Evolutionary conservation across 495 filamentous ascomycete genomes (phyloP).

Genomic region (Gamarada debralockiae): DNA sequence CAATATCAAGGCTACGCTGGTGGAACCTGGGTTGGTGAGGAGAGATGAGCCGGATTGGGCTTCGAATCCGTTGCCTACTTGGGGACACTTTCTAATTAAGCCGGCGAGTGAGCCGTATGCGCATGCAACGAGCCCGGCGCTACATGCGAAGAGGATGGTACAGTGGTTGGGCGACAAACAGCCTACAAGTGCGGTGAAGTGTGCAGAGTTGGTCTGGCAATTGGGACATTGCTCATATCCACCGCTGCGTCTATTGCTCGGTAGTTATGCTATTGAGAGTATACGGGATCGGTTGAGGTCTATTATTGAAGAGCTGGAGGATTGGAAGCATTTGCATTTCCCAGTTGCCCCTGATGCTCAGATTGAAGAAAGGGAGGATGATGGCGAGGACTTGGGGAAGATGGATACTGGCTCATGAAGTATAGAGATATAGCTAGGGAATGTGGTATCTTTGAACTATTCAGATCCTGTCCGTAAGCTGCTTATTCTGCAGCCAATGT

Average conservation of each 20-base stretch:
- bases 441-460: constrained; percentile 20
- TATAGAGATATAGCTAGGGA: constrained; percentile 1
- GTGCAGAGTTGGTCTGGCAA: constrained; percentile 96
- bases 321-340: constrained; percentile 79
- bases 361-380: constrained; percentile 28
- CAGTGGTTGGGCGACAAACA: constrained; percentile 92
- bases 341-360: constrained; percentile 33
- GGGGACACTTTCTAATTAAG: constrained; percentile 90
- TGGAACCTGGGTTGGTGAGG: constrained; percentile 85
- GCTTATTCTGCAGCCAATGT: background rate
- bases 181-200: constrained; percentile 87
- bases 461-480: background rate
- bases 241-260: constrained; percentile 77
- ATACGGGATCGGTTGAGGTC: constrained; percentile 83
- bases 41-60: constrained; percentile 58
- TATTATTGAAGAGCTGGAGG: constrained; percentile 92
- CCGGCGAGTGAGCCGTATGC: constrained; percentile 78
- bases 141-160: constrained; percentile 90
- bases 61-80: constrained; percentile 61
- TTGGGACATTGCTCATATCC: constrained; percentile 90
- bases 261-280: constrained; percentile 92
- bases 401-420: constrained; percentile 10
- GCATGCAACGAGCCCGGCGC: constrained; percentile 68
- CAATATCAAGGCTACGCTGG: constrained; percentile 86
- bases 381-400: constrained; percentile 17